Conservation (phyloP, 2,329 filamentous ascomycete genomes). For the Phaeosphaeria sp. region DNA sequence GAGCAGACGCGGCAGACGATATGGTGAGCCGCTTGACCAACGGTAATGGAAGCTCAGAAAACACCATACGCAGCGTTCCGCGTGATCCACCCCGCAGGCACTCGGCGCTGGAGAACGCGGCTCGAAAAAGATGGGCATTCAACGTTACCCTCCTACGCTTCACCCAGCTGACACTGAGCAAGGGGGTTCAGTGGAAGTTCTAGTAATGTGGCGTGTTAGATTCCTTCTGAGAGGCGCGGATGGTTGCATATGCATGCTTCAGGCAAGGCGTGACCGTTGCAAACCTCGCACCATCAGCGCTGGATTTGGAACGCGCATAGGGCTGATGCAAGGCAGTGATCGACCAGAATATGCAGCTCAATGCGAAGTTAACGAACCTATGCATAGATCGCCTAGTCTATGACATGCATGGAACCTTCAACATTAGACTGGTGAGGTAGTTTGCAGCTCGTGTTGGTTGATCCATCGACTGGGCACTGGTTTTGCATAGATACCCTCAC, state of each 20-base stretch:
- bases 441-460: neutral
- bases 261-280: slow-evolving; percentile 12
- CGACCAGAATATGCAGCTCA: slow-evolving; percentile 15
- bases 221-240: slow-evolving; percentile 9
- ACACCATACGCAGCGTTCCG: slow-evolving; percentile 13
- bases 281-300: slow-evolving; percentile 10
- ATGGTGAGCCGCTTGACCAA: slow-evolving; percentile 11
- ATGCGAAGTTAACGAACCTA: slow-evolving; percentile 5
- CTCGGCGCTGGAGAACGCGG: slow-evolving; percentile 2
- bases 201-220: slow-evolving; percentile 5
- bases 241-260: slow-evolving; percentile 15
- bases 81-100: slow-evolving; percentile 13
- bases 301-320: slow-evolving; percentile 20
- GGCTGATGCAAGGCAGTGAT: slow-evolving; percentile 30
- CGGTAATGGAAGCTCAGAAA: slow-evolving; percentile 9
- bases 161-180: slow-evolving; percentile 12
- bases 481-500: neutral
- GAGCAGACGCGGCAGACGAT: slow-evolving; percentile 4
- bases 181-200: slow-evolving; percentile 4
- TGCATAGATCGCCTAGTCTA: slow-evolving; percentile 10
- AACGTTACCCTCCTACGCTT: slow-evolving; percentile 1
- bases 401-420: slow-evolving; percentile 4
- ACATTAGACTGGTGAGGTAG: neutral
- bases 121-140: slow-evolving; percentile 5
- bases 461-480: neutral